phyloP scores from a whole-genome alignment of 179 eudicot genomes.

The Camellia oleifera region DNA sequence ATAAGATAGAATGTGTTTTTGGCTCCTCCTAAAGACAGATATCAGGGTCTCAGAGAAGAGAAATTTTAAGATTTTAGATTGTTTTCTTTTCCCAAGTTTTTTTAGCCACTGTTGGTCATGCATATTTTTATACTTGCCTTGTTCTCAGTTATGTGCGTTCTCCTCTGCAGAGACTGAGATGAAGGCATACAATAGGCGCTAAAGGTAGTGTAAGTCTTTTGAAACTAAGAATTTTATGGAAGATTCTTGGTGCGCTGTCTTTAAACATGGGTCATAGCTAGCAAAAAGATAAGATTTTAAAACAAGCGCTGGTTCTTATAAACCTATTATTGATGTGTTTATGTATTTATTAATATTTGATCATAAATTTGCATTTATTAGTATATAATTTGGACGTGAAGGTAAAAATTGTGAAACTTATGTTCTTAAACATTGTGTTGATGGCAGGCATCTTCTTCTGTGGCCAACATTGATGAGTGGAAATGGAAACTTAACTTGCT shows the following conservation, averaged over 20 bases:
- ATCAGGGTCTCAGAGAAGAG: background rate
- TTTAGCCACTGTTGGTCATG: background rate
- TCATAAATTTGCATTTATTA: background rate
- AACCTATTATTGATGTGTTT: background rate
- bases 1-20: background rate
- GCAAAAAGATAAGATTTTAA: background rate
- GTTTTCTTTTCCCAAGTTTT: background rate
- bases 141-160: background rate
- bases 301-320: background rate
- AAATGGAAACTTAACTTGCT: constrained; percentile 95
- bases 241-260: background rate
- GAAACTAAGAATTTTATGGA: background rate
- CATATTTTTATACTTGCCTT: background rate
- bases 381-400: background rate
- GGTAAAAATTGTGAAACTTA: background rate
- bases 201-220: background rate
- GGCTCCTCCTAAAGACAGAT: background rate
- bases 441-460: constrained; percentile 87
- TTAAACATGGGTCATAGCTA: background rate
- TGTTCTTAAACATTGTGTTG: constrained; percentile 10
- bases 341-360: background rate
- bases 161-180: background rate
- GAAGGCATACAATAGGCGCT: background rate
- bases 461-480: constrained; percentile 97
- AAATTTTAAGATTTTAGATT: background rate